Conservation (phyloP, 805 yeast species). For the Metschnikowia kofuensis region DNA sequence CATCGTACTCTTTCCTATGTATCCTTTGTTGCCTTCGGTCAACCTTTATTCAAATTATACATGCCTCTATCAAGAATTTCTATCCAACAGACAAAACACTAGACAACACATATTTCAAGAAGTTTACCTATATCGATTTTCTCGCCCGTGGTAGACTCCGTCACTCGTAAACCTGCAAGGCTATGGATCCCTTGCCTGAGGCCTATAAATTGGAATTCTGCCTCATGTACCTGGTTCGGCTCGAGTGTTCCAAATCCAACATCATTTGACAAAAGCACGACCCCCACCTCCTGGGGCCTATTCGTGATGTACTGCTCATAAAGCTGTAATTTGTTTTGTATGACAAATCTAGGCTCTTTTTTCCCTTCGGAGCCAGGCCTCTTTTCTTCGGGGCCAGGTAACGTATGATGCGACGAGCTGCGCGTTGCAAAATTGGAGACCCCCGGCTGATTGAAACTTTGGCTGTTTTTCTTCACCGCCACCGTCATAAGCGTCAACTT, state of each 20-base stretch:
- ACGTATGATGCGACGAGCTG: slow-evolving; percentile 2
- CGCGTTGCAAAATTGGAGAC: neutral
- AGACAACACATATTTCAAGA: slow-evolving; percentile 59
- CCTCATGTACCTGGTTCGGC: slow-evolving; percentile 60
- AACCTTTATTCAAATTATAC: neutral
- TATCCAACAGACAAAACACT: neutral
- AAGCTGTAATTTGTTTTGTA: slow-evolving; percentile 25
- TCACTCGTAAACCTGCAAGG: slow-evolving; percentile 61
- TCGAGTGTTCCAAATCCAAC: slow-evolving; percentile 60
- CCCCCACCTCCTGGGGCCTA: slow-evolving; percentile 49
- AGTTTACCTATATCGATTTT: slow-evolving; percentile 67
- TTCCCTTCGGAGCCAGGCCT: slow-evolving; percentile 4
- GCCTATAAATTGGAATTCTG: slow-evolving; percentile 59
- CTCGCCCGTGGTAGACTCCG: slow-evolving; percentile 64
- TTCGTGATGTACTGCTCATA: slow-evolving; percentile 32
- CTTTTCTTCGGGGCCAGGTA: neutral
- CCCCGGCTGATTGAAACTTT: neutral
- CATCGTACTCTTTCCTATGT: no score
- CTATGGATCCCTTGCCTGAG: slow-evolving; percentile 62
- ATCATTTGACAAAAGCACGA: slow-evolving; percentile 64
- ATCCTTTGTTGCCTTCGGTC: neutral
- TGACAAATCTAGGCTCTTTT: slow-evolving; percentile 10
- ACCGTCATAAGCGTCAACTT: slow-evolving; percentile 47
- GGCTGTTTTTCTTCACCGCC: neutral
- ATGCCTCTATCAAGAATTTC: neutral